These are phyloP conservation scores for Colletotrichum sp. DNA, from an alignment of 2,329 filamentous ascomycete species.

Conservation along the genomic window DNA sequence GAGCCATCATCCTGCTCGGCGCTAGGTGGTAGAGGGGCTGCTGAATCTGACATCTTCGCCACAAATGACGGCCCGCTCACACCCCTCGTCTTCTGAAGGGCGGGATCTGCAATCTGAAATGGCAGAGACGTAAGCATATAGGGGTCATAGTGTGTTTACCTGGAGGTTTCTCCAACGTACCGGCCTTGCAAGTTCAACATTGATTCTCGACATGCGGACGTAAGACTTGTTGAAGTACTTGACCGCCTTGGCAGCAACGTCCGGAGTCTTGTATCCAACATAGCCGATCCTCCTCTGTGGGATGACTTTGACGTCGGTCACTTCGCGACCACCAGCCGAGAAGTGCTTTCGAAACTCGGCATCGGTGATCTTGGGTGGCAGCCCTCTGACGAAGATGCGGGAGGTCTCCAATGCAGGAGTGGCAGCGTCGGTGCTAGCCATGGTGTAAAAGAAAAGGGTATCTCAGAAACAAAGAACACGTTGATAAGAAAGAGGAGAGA, in stretches of 20 bases:
- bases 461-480: constrained; percentile 11
- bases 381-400: constrained; percentile 78
- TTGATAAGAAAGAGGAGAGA: constrained; percentile 1
- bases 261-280: constrained; percentile 85
- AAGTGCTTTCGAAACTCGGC: constrained; percentile 91
- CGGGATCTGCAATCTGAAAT: constrained; percentile 45
- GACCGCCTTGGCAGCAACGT: constrained; percentile 82
- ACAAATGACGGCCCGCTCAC: background rate
- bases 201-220: constrained; percentile 94
- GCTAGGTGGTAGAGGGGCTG: constrained; percentile 23
- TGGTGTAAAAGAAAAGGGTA: constrained; percentile 24
- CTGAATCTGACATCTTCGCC: constrained; percentile 14
- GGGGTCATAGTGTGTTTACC: background rate
- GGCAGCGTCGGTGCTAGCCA: constrained; percentile 16
- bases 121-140: constrained; percentile 2
- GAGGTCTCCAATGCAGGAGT: constrained; percentile 60
- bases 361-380: constrained; percentile 86
- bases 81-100: constrained; percentile 31
- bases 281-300: constrained; percentile 91
- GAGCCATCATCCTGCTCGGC: constrained; percentile 18
- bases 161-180: constrained; percentile 5
- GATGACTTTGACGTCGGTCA: constrained; percentile 94
- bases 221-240: constrained; percentile 96
- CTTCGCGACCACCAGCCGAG: constrained; percentile 69
- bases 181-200: constrained; percentile 85